Evolutionary conservation across 176 grass and related monocot genomes (phyloP).

Genomic region (Tillandsia leiboldiana): DNA sequence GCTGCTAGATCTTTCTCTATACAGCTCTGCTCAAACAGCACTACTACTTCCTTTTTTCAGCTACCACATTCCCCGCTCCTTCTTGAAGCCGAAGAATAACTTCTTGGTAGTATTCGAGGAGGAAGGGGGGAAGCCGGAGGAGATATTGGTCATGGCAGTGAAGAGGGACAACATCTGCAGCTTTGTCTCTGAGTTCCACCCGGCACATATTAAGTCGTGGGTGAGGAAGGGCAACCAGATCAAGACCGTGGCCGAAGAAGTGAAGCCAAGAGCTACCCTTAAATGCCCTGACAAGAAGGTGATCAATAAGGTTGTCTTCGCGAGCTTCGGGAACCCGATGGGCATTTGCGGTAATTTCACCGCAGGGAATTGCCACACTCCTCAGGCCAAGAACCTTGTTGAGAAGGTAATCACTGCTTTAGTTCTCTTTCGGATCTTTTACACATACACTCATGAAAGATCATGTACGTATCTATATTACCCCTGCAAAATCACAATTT

Average conservation of each 20-base stretch:
- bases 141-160: slow-evolving; percentile 66
- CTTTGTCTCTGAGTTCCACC: slow-evolving; percentile 56
- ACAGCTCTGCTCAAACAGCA: too few relatives aligned
- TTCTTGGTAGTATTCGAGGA: slow-evolving; percentile 70
- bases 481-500: background rate
- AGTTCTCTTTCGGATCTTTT: background rate
- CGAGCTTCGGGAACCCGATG: slow-evolving; percentile 70
- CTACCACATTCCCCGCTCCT: slow-evolving; percentile 51
- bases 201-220: slow-evolving; percentile 46
- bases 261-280: slow-evolving; percentile 27
- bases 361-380: slow-evolving; percentile 51
- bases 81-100: slow-evolving; percentile 47
- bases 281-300: slow-evolving; percentile 50
- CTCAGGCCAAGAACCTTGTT: slow-evolving; percentile 25
- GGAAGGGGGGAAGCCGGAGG: slow-evolving; percentile 41
- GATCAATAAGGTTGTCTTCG: slow-evolving; percentile 60
- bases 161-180: slow-evolving; percentile 91
- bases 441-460: background rate
- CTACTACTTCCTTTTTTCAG: background rate
- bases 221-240: slow-evolving; percentile 40
- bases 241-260: slow-evolving; percentile 21
- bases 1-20: too few relatives aligned
- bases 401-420: slow-evolving; percentile 37
- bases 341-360: slow-evolving; percentile 87
- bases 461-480: background rate